Base-by-base conservation (phyloP, 805 yeast species). In the Ogataea trehaloabstinens region DNA sequence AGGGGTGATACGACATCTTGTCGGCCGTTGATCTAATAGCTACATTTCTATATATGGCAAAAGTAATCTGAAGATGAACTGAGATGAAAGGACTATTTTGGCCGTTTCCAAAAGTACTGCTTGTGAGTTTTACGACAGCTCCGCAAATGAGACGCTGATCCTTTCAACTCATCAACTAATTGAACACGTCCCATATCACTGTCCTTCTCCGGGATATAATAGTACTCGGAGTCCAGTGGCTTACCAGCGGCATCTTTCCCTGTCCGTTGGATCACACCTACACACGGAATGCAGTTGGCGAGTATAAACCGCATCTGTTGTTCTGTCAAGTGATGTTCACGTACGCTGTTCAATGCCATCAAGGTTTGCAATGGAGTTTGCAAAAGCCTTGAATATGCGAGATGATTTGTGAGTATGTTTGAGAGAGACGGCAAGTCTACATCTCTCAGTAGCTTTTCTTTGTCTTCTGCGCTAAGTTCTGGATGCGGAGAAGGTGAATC, bases 221-320 rank as follows among this genome's bases (percentile, higher is more conserved):
- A 93, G 57, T 87, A 93, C 59, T 93, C 97, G 59, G 88, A 95
- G 49, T 91, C 98, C 45, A 93, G 70, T 3, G 85, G 86, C 60
- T 89, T 88, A 8, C 98, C 99, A 2, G 96, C 95, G 3, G 98
- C 97, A 63, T 93, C 99, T 60, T 89, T 90, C 34, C 97, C 97
- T 42, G 75, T 72, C 61, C 98, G 82, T 54, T 79, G 76, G 44
- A 93, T 90, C 8, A 85, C 83, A n/a, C 98, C 98, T 42, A 91
- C 74, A 53, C 91, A 83, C n/a, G 42, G 46, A 27, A 78, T 64
- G 31, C 66, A 60, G 24, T 70, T 63, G 6, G 63, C 61, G 22
- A 76, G 52, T 5, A 76, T 48, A 18, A 71, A 66, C 40, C 76
- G 65, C 13, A 76, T 48, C 52, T 76, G 76, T 19, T 60, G 54